phyloP scores from a whole-genome alignment of 768 basidiomycete species.

The Lyophyllum atratum region DNA sequence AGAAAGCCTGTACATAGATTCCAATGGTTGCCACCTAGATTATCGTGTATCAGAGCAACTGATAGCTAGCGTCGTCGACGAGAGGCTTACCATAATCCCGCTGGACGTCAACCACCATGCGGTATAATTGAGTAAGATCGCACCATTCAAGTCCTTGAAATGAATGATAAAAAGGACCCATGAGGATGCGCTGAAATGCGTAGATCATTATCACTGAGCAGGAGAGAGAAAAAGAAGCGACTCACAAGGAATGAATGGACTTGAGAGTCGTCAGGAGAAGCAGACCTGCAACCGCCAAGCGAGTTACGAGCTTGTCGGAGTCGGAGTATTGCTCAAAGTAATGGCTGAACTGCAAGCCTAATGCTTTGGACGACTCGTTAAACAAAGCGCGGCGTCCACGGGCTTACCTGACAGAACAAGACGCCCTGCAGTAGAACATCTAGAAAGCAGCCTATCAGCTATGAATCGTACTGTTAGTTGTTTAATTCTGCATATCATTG shows the following conservation, averaged over 20 bases:
- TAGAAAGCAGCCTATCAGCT: constrained; percentile 31
- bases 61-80: not conserved
- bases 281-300: constrained; percentile 23
- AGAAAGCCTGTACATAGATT: constrained; percentile 35
- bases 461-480: not conserved
- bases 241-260: constrained; percentile 32
- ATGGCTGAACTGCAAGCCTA: constrained; percentile 23
- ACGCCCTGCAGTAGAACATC: constrained; percentile 33
- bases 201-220: not conserved
- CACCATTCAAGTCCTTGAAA: constrained; percentile 29
- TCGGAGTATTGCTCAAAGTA: constrained; percentile 27
- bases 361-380: not conserved
- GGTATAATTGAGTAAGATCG: constrained; percentile 29
- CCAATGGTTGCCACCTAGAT: constrained; percentile 31
- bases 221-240: not conserved
- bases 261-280: constrained; percentile 29
- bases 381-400: not conserved
- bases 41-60: not conserved
- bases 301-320: constrained; percentile 21
- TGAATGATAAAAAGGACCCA: constrained; percentile 31
- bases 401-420: constrained; percentile 29
- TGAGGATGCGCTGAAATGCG: constrained; percentile 23
- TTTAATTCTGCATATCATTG: not conserved
- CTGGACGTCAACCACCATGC: constrained; percentile 35
- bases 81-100: constrained; percentile 26